phyloP scores from a whole-genome alignment of 805 yeast genomes.

The Babjeviella inositovora region DNA sequence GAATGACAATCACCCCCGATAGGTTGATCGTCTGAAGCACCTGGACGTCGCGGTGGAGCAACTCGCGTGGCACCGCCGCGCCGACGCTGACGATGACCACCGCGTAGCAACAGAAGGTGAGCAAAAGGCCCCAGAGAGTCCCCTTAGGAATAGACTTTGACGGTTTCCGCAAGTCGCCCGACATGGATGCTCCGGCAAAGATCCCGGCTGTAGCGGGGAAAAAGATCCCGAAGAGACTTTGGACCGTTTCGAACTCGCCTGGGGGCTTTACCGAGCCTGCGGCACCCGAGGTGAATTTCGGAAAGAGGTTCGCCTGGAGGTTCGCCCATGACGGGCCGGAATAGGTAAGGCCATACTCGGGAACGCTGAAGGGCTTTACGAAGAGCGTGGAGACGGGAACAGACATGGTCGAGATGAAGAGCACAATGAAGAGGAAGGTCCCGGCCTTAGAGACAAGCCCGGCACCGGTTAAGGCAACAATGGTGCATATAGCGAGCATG shows the following conservation, averaged over 20 bases:
- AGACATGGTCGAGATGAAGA: slow-evolving; percentile 59
- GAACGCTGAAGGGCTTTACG: slow-evolving; percentile 41
- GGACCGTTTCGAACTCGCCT: slow-evolving; percentile 49
- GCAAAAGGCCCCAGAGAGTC: slow-evolving; percentile 68
- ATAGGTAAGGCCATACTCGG: slow-evolving; percentile 32
- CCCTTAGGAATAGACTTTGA: slow-evolving; percentile 86
- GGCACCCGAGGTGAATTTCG: slow-evolving; percentile 76
- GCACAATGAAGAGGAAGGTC: slow-evolving; percentile 46
- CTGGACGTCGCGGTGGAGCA: slow-evolving; percentile 67
- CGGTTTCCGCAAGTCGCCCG: slow-evolving; percentile 80
- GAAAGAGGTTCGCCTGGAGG: slow-evolving; percentile 49
- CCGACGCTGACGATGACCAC: slow-evolving; percentile 77
- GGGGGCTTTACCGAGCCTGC: slow-evolving; percentile 74
- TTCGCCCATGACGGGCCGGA: slow-evolving; percentile 67
- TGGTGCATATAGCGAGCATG: slow-evolving; percentile 54
- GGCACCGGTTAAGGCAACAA: slow-evolving; percentile 70
- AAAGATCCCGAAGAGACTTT: slow-evolving; percentile 82
- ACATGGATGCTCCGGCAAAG: slow-evolving; percentile 97
- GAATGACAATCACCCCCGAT: slow-evolving; percentile 47
- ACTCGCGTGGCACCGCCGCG: slow-evolving; percentile 59
- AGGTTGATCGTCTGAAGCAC: slow-evolving; percentile 72
- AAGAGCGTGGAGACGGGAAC: slow-evolving; percentile 67
- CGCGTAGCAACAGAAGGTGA: slow-evolving; percentile 66
- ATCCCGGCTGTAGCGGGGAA: slow-evolving; percentile 99
- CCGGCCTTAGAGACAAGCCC: slow-evolving; percentile 74